Evolutionary conservation across 441 rosid genomes (phyloP), one percentile per base, ranked within the genome.

Genomic region (Pelargonium fulgidum): DNA sequence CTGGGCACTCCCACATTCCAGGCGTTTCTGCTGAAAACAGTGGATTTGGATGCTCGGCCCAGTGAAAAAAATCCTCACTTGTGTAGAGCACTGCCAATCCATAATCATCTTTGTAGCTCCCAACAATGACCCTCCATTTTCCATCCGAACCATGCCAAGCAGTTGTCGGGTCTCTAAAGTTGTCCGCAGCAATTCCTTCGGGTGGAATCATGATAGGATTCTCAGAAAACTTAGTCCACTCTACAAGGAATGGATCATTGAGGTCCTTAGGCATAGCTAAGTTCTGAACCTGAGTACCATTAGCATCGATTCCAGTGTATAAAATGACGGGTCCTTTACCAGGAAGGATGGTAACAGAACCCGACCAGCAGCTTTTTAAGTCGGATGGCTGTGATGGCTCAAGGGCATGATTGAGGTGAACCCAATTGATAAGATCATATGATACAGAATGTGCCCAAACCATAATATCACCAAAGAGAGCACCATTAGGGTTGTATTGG

Each of bases 361-460:
- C 66, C n/a, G 72, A 69, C 66, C 66, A 69, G 58, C 72, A 69
- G 26, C 72, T 62, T 22, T 61, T 69, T 9, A 61, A 6, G 64
- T 69, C 72, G 1, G 19, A 69, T 56, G 66, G 66, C 54, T 26
- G 54, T 1, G 66, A 56, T 16, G 58, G 72, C 39, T 61, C 47
- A 20, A 69, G 47, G 13, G 72, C 72, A 61, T 69, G 39, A 26
- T 69, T 52, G 54, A 69, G 66, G 54, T 42, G 42, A 44, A 69
- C 16, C 72, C 72, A 69, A 33, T 69, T 69, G 39, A 61, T 16
- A 24, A 69, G 66, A 69, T 69, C 72, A 12, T 61, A 42, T 36
- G 72, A 69, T 56, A 61, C 19, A 19, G 72, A 61, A 69, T 69
- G 72, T 56, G 72, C 72, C 72, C 66, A 69, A 26, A 69, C 64